These are phyloP conservation scores for Sphaerulina musiva DNA, from an alignment of 2,329 filamentous ascomycete genomes.

Conservation along the genomic window DNA sequence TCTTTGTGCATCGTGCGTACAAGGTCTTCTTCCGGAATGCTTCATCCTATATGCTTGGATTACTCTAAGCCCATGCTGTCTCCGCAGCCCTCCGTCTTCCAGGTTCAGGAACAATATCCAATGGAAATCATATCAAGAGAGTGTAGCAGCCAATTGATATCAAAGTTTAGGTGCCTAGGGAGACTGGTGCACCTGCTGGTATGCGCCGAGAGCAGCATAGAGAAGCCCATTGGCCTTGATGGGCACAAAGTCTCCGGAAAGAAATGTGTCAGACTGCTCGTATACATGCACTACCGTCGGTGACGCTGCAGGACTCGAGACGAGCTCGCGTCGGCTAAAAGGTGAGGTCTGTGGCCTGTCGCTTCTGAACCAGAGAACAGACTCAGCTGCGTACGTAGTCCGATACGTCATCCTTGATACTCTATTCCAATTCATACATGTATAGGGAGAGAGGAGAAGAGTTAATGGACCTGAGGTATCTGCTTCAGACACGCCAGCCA, in stretches of 20 bases:
- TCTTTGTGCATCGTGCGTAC: too few relatives aligned
- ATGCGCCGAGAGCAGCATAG: neutral
- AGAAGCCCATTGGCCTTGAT: neutral
- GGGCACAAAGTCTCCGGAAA: neutral
- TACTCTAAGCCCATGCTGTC: too few relatives aligned
- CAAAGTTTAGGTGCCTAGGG: too few relatives aligned
- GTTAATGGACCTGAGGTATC: too few relatives aligned
- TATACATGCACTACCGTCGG: neutral
- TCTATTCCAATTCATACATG: neutral
- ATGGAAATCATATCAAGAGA: too few relatives aligned
- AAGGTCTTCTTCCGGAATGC: too few relatives aligned
- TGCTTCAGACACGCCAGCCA: too few relatives aligned
- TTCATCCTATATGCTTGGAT: too few relatives aligned
- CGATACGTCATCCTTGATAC: slow-evolving; percentile 7
- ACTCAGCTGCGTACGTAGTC: slow-evolving; percentile 6
- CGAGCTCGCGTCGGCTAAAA: neutral
- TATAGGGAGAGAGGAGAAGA: neutral
- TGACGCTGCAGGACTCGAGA: neutral
- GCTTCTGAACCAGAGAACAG: neutral
- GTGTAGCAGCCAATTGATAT: too few relatives aligned
- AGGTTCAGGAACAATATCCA: too few relatives aligned
- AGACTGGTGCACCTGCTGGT: neutral
- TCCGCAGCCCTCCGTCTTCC: too few relatives aligned
- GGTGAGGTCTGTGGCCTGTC: neutral
- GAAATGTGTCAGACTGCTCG: neutral